These are phyloP conservation scores for Dalbergia cochinchinensis DNA, from an alignment of 306 rosid species.

Conservation along the genomic window DNA sequence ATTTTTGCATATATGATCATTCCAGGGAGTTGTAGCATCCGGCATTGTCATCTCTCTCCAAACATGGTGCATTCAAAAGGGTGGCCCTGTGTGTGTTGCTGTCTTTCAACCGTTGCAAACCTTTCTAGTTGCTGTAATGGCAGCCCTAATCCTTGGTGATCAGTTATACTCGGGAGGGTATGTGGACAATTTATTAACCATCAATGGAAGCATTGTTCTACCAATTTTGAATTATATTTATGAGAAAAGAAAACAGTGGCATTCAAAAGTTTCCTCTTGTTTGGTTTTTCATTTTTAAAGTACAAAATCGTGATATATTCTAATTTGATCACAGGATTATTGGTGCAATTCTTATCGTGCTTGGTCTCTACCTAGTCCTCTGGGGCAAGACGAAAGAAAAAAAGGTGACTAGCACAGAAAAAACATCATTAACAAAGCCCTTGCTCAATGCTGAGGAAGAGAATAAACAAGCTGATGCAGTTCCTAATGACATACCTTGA, in stretches of 20 bases:
- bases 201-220: background rate
- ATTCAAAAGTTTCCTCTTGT: background rate
- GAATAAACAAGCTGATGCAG: conserved; percentile 7
- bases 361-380: conserved; percentile 56
- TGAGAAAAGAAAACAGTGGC: background rate
- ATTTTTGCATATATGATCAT: conserved; percentile 25
- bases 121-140: conserved; percentile 56
- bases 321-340: conserved; percentile 48
- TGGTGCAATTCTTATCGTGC: conserved; percentile 56
- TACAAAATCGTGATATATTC: background rate
- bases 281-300: background rate
- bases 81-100: conserved; percentile 64
- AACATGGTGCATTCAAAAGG: conserved; percentile 80
- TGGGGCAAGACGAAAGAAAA: conserved; percentile 61
- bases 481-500: conserved; percentile 49
- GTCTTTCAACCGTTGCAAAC: conserved; percentile 66
- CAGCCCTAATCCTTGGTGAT: conserved; percentile 52
- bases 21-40: conserved; percentile 65
- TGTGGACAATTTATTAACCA: background rate
- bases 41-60: conserved; percentile 64
- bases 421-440: conserved; percentile 41
- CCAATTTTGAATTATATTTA: no score
- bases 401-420: conserved; percentile 33
- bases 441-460: conserved; percentile 43
- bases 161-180: conserved; percentile 60